Base-by-base conservation (phyloP, 139 green algal species). In the Monoraphidium neglectum region DNA sequence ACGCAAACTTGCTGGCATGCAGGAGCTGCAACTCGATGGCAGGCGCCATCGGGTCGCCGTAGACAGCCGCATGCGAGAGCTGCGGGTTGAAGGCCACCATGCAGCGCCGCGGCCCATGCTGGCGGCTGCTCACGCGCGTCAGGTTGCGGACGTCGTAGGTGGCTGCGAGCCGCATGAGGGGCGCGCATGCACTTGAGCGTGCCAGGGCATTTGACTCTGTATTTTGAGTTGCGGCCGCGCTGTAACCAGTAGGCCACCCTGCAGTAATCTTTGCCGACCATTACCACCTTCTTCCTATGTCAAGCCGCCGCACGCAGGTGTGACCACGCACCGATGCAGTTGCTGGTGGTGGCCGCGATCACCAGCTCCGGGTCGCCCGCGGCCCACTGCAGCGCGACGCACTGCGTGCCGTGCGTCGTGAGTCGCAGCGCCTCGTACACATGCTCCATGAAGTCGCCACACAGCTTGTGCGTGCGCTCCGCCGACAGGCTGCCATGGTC, bases 381-480 rank as follows among this genome's bases (percentile, higher is more conserved):
- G 26, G 10, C 28, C 57, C 57, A 65, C n/a, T 8, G 6, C 26
- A 32, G 28, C 28, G 12, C 8, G 10, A 65, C 13, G 10, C 10
- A 32, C 57, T 65, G 57, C n/a, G 8, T 73, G 47, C 62, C 47
- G 46, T 51, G 62, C 4, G 73, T 79, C 4, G 62, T 68, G 33
- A 79, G 35, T 5, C 73, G 73, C 63, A 73, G 51, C 15, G 53
- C 62, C 24, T 66, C 46, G 56, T 79, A 79, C 4, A 35, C 47
- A 43, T 79, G 73, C 63, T 79, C 73, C 38, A 54, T 26, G 63
- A 68, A 62, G 13, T 79, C 73, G 6, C 73, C 73, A 43, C 73
- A 79, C 12, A 79, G 64, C 24, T 54, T 60, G 43, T 63, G 61
- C 2, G 67, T 33, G 4, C 47, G 23, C 51, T 79, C 73, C 28